phyloP scores from a whole-genome alignment of 371 early-diverging fungal genomes.

The Mortierella sp. region DNA sequence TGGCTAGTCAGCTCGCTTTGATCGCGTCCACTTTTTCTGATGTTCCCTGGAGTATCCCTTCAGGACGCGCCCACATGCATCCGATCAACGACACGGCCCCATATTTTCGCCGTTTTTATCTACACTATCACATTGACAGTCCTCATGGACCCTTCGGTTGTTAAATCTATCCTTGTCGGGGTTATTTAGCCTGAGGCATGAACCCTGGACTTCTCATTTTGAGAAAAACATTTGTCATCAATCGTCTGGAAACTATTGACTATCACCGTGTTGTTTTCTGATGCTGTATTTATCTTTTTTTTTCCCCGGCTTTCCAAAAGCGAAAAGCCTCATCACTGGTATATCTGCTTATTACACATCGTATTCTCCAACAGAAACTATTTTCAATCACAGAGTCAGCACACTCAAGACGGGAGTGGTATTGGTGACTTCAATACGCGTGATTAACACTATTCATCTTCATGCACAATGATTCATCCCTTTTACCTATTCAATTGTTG shows the following conservation, averaged over 20 bases:
- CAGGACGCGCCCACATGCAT: not conserved
- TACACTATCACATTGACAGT: too few relatives aligned
- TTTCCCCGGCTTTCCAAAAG: not conserved
- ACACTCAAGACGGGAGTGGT: too few relatives aligned
- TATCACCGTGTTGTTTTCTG: not conserved
- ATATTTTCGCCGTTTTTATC: not conserved
- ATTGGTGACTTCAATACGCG: too few relatives aligned
- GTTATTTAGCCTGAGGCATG: not conserved
- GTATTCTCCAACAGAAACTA: too few relatives aligned
- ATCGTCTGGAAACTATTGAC: slow-evolving; percentile 1
- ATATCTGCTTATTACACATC: not conserved
- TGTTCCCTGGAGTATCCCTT: not conserved
- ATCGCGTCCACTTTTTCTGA: not conserved
- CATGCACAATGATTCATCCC: too few relatives aligned
- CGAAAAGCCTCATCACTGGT: not conserved
- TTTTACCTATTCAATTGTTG: too few relatives aligned
- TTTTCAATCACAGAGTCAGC: too few relatives aligned
- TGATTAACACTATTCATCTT: too few relatives aligned
- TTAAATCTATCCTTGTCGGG: not conserved
- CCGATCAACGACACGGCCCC: not conserved
- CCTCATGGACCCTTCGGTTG: not conserved
- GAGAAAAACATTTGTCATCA: not conserved
- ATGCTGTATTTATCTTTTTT: not conserved
- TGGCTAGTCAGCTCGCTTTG: not conserved
- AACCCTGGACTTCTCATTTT: not conserved